Base-by-base conservation (phyloP, 2,329 filamentous ascomycete species). In the Sarocladium kiliense region DNA sequence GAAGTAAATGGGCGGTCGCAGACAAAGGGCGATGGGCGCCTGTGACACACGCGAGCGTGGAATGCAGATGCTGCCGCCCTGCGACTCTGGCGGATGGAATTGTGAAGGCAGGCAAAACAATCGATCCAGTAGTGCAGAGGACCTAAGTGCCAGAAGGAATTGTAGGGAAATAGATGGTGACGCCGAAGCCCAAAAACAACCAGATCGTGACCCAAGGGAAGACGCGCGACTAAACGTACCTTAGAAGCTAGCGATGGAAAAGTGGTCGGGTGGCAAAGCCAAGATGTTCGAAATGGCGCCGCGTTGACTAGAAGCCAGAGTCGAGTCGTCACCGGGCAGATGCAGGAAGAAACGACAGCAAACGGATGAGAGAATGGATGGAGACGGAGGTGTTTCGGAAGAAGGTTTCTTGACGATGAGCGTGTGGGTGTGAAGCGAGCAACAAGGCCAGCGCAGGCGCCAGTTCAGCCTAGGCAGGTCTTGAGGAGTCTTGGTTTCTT, bases 361-460 rank as follows among this genome's bases (percentile, higher is more conserved):
- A 51, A 51, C 47, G 27, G 47, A 36, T 51, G 47, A 19, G 19
- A 32, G 26, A 36, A 23, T 37, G 23, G 34, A 53, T 41, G 50
- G 50, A 41, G 32, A 25, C 34, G 30, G 32, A 18, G 25, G 50
- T 41, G 50, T 53, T 53, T 53, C 50, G 50, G 50, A 41, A 53
- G 50, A 53, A 30, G 50, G 36, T 39, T 53, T 41, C 36, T 41
- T 41, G 50, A 41, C 50, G 50, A 53, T 41, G 50, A 53, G 34
- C 32, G 50, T 53, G 50, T 53, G 50, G 50, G 34, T 53, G 50
- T 18, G 50, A 53, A 27, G 32, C 6, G 23, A 53, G 21, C 3
- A 16, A 3, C 5, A 49, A 18, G 14, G n/a, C 44, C 23, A 49
- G 26, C 41, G 19, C 47, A 34, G 47, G 47, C 47, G 47, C 47